A percentile compares a stretch with the other conserved stretches of the same genome.
Conservation (phyloP, 257 asterid species). For the Anisodus tanguticus region DNA sequence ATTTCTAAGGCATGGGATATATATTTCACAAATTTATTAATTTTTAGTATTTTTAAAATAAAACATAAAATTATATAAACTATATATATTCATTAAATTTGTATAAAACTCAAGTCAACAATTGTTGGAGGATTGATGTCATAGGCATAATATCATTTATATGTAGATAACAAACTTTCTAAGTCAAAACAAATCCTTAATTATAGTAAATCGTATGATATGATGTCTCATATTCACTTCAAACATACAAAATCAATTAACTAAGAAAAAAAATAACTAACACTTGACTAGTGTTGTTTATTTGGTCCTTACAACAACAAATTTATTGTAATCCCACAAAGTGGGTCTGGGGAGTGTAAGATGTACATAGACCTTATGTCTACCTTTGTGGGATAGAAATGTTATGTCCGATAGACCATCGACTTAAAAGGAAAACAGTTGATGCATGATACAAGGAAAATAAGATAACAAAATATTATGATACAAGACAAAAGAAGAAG, state of each 20-base stretch:
- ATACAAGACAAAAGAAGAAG: too few relatives aligned
- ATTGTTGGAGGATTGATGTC: not conserved
- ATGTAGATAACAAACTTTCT: not conserved
- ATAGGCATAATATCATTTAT: not conserved
- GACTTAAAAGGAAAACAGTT: too few relatives aligned
- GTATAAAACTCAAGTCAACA: not conserved
- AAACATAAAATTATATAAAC: not conserved
- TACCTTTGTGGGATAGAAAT: too few relatives aligned
- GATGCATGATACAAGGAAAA: too few relatives aligned
- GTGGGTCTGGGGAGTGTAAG: too few relatives aligned
- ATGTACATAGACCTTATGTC: too few relatives aligned
- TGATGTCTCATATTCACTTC: not conserved
- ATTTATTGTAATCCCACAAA: too few relatives aligned
- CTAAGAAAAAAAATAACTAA: not conserved
- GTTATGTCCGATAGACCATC: too few relatives aligned
- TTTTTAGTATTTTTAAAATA: not conserved
- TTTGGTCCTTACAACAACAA: too few relatives aligned
- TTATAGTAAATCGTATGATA: not conserved
- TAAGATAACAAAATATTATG: too few relatives aligned
- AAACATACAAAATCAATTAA: not conserved
- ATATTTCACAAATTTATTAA: not conserved
- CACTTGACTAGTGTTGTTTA: not conserved
- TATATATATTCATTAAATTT: not conserved
- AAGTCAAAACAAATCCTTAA: not conserved
- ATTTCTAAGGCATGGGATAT: not conserved